Conservation (phyloP, 495 filamentous ascomycete genomes). For the Staphylotrichum tortipilum region DNA sequence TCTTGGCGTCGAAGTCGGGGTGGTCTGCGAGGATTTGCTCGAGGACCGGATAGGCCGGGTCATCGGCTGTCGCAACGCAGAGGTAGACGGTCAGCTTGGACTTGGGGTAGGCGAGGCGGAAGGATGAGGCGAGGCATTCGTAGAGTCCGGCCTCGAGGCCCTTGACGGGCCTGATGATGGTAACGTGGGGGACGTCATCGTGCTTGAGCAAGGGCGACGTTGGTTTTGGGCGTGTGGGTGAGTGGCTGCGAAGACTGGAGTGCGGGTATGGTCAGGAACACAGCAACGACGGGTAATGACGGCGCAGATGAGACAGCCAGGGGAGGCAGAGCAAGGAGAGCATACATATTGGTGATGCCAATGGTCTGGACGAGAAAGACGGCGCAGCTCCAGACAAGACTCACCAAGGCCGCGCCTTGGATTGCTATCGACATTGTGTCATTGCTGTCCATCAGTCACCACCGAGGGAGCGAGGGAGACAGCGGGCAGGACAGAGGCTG, state of each 20-base stretch:
- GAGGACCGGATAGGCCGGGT: slow-evolving; percentile 72
- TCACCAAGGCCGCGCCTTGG: slow-evolving; percentile 36
- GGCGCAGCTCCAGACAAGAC: slow-evolving; percentile 41
- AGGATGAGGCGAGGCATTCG: slow-evolving; percentile 86
- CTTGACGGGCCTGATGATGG: slow-evolving; percentile 87
- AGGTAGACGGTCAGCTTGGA: slow-evolving; percentile 73
- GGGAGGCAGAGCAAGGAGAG: too few relatives aligned
- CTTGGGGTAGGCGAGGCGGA: slow-evolving; percentile 71
- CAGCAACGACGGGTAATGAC: slow-evolving; percentile 7
- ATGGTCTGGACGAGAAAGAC: slow-evolving; percentile 42
- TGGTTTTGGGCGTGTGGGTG: slow-evolving; percentile 32
- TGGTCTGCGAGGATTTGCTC: slow-evolving; percentile 62
- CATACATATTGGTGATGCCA: slow-evolving; percentile 44
- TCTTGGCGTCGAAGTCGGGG: slow-evolving; percentile 58
- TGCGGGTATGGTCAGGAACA: not conserved
- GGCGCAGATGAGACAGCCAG: not conserved
- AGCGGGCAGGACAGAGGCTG: not conserved
- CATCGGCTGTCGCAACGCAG: slow-evolving; percentile 68
- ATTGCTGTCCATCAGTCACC: slow-evolving; percentile 12
- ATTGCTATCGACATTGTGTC: slow-evolving; percentile 30
- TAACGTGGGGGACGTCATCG: slow-evolving; percentile 66
- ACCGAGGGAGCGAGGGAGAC: not conserved
- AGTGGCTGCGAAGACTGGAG: slow-evolving; percentile 43
- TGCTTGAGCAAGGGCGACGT: slow-evolving; percentile 36
- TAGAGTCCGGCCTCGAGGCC: slow-evolving; percentile 85